Evolutionary conservation across 345 rosid genomes (phyloP), one percentile per base, ranked within the genome.

Genomic region (Bruguiera parviflora): DNA sequence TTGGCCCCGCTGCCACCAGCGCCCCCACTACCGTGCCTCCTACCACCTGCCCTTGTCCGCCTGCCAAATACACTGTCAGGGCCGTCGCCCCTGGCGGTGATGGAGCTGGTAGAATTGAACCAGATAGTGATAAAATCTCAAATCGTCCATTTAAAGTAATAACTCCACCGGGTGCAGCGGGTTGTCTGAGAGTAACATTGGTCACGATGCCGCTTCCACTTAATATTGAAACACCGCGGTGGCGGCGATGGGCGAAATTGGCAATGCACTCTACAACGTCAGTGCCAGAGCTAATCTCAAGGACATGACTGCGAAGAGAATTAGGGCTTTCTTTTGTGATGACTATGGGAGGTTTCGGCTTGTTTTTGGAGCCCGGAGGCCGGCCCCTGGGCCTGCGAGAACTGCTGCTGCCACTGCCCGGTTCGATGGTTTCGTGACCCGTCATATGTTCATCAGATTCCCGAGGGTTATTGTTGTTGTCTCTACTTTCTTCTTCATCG

Each of bases 341-440:
- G 31, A 94, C 82, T 3, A 89, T 71, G 0, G 97, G 97, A 9
- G 82, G 83, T 72, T 84, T 94, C 0, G 91, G 89, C 69, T 84
- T 91, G 85, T 94, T 94, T 79, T 84, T 93, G 2, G 98, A 91
- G 49, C 98, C 98, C 0, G 92, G 84, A 0, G 98, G 98, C 21
- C 97, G 71, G 0, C 98, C 98, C 72, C 97, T 82, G 0, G 96
- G 94, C 28, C 98, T 81, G 0, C 98, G 89, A 39, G 85, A 82
- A 10, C 75, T 77, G 19, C 85, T 78, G 19, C 85, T 79, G 4
- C 86, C 85, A 32, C 89, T 77, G 0, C 89, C 83, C 8, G 82
- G 78, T 69, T 84, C 88, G 19, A 60, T 31, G 15, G 72, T 60
- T 9, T 77, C 87, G 67, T 67, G 43, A 67, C 74, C 69, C 29